Evolutionary conservation across 192 early-diverging fungal genomes (phyloP).

Genomic region (Backusella sp.): DNA sequence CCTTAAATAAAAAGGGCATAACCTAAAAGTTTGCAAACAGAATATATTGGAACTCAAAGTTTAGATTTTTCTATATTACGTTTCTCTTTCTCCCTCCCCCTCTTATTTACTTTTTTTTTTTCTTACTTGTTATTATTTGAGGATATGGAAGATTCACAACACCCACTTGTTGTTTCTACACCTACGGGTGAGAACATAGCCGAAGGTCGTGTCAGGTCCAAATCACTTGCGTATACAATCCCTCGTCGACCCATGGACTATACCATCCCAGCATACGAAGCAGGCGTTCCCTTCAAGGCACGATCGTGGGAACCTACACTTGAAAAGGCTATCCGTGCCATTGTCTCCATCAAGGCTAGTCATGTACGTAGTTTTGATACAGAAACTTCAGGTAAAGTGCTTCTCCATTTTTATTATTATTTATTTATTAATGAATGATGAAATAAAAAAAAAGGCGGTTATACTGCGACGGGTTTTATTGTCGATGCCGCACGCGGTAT

Average conservation of each 20-base stretch:
- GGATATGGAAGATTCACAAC: neutral
- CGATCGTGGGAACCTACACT: slow-evolving; percentile 69
- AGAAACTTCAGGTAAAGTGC: slow-evolving; percentile 61
- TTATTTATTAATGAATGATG: neutral
- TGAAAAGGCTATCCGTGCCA: slow-evolving; percentile 68
- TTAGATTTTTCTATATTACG: neutral
- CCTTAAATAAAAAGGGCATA: neutral
- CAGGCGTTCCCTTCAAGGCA: slow-evolving; percentile 24
- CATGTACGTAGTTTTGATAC: slow-evolving; percentile 79
- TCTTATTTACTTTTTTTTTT: neutral
- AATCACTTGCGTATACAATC: slow-evolving; percentile 31
- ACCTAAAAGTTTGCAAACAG: neutral
- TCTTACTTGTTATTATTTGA: slow-evolving; percentile 5
- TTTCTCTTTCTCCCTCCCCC: neutral
- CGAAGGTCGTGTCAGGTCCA: slow-evolving; percentile 29
- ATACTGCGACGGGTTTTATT: slow-evolving; percentile 72
- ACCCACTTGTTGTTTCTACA: slow-evolving; percentile 5
- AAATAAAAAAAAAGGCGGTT: slow-evolving; percentile 37
- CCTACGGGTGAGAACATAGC: neutral
- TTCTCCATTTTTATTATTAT: neutral
- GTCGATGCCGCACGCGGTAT: slow-evolving; percentile 75
- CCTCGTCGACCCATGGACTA: slow-evolving; percentile 15
- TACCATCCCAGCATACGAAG: slow-evolving; percentile 1
- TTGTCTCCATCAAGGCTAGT: slow-evolving; percentile 77
- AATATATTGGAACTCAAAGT: neutral